Conservation (phyloP, 306 rosid species). For the Fragaria iinumae region DNA sequence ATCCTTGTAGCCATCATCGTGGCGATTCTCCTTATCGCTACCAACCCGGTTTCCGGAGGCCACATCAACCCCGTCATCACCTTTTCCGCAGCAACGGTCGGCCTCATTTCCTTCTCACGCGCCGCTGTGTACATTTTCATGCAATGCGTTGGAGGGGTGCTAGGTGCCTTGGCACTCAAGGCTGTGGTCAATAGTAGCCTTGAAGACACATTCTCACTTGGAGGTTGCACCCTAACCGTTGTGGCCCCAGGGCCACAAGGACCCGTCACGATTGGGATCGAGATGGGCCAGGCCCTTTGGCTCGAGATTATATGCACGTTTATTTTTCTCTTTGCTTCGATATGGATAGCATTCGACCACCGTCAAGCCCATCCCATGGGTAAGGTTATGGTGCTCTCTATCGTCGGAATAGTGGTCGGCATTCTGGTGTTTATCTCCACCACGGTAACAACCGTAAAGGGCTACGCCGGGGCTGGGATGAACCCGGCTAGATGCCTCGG, state of each 20-base stretch:
- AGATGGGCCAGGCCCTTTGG: conserved; percentile 32
- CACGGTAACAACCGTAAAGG: conserved; percentile 10
- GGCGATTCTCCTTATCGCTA: conserved; percentile 30
- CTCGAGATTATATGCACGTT: conserved; percentile 35
- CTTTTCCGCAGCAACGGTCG: conserved; percentile 23
- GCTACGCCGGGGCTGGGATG: conserved; percentile 36
- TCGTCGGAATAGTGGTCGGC: conserved; percentile 33
- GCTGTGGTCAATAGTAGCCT: conserved; percentile 32
- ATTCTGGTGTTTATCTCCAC: conserved; percentile 35
- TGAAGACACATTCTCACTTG: conserved; percentile 33
- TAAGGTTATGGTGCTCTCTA: conserved; percentile 15
- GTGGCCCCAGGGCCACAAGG: conserved; percentile 36
- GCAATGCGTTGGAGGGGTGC: conserved; percentile 30
- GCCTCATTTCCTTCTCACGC: conserved; percentile 37
- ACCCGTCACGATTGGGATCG: conserved; percentile 23
- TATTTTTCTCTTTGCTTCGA: conserved; percentile 36
- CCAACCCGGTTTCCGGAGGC: conserved; percentile 38
- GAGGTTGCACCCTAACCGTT: conserved; percentile 44
- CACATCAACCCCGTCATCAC: conserved; percentile 40
- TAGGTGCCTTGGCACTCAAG: conserved; percentile 46
- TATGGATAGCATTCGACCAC: conserved; percentile 44
- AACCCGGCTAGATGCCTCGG: conserved; percentile 41
- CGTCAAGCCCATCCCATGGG: conserved; percentile 33
- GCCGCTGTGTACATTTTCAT: conserved; percentile 39
- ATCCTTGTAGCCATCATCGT: conserved; percentile 25